Conservation (phyloP, 805 yeast species). For the Vanderwaltozyma tropicalis region DNA sequence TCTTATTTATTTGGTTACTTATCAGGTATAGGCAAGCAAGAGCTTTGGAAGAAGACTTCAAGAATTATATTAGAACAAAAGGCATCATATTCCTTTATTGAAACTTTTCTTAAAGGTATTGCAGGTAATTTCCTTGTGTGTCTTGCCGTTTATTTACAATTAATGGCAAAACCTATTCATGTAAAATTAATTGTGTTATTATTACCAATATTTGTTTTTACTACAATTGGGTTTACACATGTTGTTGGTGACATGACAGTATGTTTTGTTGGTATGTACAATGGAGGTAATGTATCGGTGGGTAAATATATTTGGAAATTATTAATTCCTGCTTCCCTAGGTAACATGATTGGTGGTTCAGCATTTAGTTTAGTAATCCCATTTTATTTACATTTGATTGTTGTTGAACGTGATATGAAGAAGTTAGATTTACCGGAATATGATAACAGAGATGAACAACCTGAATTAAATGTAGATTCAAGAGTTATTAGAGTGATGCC, state of each 20-base stretch:
- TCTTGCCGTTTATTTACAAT: conserved; percentile 63
- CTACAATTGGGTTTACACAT: conserved; percentile 68
- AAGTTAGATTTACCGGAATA: conserved; percentile 52
- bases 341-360: conserved; percentile 73
- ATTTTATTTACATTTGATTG: conserved; percentile 61
- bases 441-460: conserved; percentile 72
- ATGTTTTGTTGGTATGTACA: conserved; percentile 54
- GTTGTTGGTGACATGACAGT: conserved; percentile 76
- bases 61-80: conserved; percentile 33
- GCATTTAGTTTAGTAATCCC: conserved; percentile 56
- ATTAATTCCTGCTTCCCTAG: conserved; percentile 59
- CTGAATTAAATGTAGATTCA: conserved; percentile 65
- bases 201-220: conserved; percentile 68
- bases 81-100: conserved; percentile 39
- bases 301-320: conserved; percentile 63
- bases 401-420: conserved; percentile 61
- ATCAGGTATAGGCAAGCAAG: conserved; percentile 38
- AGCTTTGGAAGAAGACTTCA: conserved; percentile 39
- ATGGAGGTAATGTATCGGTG: conserved; percentile 54
- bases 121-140: conserved; percentile 74
- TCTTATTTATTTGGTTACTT: conserved; percentile 52
- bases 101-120: conserved; percentile 57
- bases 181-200: conserved; percentile 56
- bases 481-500: conserved; percentile 51
- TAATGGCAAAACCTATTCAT: conserved; percentile 71